phyloP scores from a whole-genome alignment of 371 early-diverging fungal species.

The Batkoa obscura region DNA sequence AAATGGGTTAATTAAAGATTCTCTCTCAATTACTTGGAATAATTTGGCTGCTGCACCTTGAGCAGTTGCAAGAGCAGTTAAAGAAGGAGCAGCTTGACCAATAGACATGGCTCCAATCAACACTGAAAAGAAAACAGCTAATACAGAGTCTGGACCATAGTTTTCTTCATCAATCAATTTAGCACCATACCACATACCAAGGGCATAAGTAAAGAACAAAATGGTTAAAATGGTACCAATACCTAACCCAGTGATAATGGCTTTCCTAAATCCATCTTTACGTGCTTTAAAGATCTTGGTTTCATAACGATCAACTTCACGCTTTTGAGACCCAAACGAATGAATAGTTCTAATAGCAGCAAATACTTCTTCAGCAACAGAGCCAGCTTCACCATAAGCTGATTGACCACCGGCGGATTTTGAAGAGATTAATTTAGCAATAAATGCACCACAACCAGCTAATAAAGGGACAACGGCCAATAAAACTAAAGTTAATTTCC shows the following conservation, averaged over 20 bases:
- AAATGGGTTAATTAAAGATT: constrained; percentile 36
- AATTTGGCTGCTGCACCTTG: constrained; percentile 39
- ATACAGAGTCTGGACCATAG: neutral
- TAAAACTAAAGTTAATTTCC: constrained; percentile 47
- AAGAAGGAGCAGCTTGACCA: constrained; percentile 15
- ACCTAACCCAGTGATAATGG: constrained; percentile 25
- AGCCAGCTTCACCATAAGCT: constrained; percentile 38
- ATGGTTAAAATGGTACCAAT: constrained; percentile 38
- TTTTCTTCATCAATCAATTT: constrained; percentile 15
- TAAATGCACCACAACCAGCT: constrained; percentile 6
- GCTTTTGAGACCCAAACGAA: constrained; percentile 49
- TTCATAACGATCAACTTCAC: constrained; percentile 30
- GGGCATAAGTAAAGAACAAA: constrained; percentile 31
- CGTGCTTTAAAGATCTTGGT: constrained; percentile 36
- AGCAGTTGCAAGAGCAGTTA: constrained; percentile 34
- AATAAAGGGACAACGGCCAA: constrained; percentile 28
- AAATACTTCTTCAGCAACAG: constrained; percentile 68
- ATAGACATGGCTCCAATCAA: constrained; percentile 4
- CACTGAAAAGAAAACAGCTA: constrained; percentile 6
- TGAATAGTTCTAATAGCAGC: constrained; percentile 73
- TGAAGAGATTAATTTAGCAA: constrained; percentile 45
- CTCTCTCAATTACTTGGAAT: constrained; percentile 52
- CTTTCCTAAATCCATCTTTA: constrained; percentile 25
- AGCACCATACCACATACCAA: constrained; percentile 31
- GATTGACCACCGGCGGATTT: constrained; percentile 16